Evolutionary conservation across 768 basidiomycete species (phyloP).

Genomic region (Phanerochaete sordida): DNA sequence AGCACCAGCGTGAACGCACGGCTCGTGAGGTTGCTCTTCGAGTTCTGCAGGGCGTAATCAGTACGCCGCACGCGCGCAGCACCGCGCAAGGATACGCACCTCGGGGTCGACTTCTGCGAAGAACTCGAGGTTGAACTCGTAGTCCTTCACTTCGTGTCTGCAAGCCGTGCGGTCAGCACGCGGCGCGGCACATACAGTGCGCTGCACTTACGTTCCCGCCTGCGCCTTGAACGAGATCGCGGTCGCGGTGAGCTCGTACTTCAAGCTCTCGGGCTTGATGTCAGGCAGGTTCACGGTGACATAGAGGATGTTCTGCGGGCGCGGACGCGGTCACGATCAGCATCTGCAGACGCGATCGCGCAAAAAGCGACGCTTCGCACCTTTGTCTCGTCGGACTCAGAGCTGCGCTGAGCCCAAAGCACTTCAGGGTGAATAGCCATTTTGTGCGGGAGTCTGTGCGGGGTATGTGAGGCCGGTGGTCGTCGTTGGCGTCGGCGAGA

Average conservation of each 20-base stretch:
- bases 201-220: conserved; percentile 52
- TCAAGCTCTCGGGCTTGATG: conserved; percentile 54
- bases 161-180: background rate
- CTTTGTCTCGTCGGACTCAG: conserved; percentile 58
- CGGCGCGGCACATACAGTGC: background rate
- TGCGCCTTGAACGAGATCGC: conserved; percentile 62
- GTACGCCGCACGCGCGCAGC: background rate
- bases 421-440: conserved; percentile 77
- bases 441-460: conserved; percentile 11
- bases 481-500: conserved; percentile 13
- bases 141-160: conserved; percentile 49
- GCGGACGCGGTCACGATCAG: conserved; percentile 2
- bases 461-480: conserved; percentile 9
- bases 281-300: conserved; percentile 83
- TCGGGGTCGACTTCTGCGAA: conserved; percentile 75
- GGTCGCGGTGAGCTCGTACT: conserved; percentile 56
- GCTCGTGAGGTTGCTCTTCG: conserved; percentile 55
- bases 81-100: conserved; percentile 35
- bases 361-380: conserved; percentile 33
- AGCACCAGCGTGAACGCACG: conserved; percentile 68
- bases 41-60: conserved; percentile 38
- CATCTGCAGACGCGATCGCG: background rate
- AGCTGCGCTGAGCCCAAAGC: conserved; percentile 94
- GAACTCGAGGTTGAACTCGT: conserved; percentile 73
- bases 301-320: conserved; percentile 76